phyloP scores from a whole-genome alignment of 176 grass and related monocot species.

The Oropetium thomaeum region DNA sequence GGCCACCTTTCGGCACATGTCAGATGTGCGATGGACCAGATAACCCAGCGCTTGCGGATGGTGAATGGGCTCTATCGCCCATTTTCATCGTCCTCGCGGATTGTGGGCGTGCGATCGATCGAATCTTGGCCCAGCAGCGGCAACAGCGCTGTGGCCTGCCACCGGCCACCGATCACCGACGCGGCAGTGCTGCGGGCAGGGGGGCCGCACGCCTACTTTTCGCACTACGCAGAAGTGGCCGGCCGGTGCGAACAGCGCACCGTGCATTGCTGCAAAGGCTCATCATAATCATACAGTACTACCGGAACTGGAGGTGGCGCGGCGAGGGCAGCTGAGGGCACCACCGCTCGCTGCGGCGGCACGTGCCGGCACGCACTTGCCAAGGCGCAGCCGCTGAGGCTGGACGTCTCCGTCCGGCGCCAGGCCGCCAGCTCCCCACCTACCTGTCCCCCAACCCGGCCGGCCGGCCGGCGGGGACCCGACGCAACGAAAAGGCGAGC shows the following conservation, averaged over 20 bases:
- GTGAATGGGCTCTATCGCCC: too few species aligned
- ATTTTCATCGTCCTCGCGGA: too few species aligned
- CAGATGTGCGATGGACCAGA: neutral
- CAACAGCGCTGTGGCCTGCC: neutral
- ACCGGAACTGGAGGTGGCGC: neutral
- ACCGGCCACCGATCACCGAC: too few species aligned
- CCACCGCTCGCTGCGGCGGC: neutral
- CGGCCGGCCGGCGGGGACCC: neutral
- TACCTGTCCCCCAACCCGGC: neutral
- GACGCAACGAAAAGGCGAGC: constrained; percentile 21
- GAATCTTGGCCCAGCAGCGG: neutral
- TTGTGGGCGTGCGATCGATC: neutral
- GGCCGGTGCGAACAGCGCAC: neutral
- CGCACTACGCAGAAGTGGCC: neutral
- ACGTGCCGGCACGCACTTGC: constrained; percentile 16
- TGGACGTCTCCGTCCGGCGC: neutral
- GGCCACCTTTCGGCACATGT: neutral
- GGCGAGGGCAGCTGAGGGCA: neutral
- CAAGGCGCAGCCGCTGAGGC: constrained; percentile 28
- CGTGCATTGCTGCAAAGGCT: neutral
- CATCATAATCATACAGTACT: neutral
- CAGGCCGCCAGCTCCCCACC: neutral
- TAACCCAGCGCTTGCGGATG: neutral
- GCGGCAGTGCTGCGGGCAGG: neutral
- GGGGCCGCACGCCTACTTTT: neutral